Evolutionary conservation across 306 rosid genomes (phyloP).

Genomic region (Coriaria nepalensis): DNA sequence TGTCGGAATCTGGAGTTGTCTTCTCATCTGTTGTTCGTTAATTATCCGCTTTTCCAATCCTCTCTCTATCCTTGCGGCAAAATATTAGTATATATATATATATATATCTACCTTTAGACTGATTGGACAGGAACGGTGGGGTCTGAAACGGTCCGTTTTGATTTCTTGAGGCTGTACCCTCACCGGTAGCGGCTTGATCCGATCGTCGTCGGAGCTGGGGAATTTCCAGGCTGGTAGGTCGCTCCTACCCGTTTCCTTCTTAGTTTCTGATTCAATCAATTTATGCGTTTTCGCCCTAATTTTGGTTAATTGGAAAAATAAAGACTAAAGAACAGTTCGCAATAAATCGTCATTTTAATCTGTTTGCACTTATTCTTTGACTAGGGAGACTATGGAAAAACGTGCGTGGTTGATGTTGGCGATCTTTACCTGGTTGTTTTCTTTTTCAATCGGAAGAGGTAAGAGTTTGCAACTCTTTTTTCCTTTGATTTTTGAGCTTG

Average conservation of each 20-base stretch:
- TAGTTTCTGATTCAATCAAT: background rate
- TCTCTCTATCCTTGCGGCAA: too few relatives aligned
- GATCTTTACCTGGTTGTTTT: constrained; percentile 21
- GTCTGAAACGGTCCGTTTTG: constrained; percentile 3
- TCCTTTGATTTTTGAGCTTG: background rate
- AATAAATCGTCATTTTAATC: too few relatives aligned
- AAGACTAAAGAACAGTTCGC: too few relatives aligned
- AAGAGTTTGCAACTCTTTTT: constrained; percentile 6
- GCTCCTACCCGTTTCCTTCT: constrained; percentile 2
- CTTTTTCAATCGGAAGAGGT: constrained; percentile 51
- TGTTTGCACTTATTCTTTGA: background rate
- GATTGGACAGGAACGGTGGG: background rate
- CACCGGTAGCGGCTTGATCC: constrained; percentile 1
- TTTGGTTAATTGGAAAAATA: constrained; percentile 2
- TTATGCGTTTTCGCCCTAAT: constrained; percentile 12
- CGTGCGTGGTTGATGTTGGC: constrained; percentile 34
- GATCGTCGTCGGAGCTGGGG: constrained; percentile 7
- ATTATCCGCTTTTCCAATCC: too few relatives aligned
- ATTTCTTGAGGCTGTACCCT: background rate
- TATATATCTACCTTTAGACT: background rate
- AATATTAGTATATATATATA: too few relatives aligned
- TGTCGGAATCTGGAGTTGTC: too few relatives aligned
- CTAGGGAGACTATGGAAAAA: constrained; percentile 41
- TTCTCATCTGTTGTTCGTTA: background rate
- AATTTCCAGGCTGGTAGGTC: constrained; percentile 1